Evolutionary conservation across 441 rosid species (phyloP).

Genomic region (Erysimum cheiri): DNA sequence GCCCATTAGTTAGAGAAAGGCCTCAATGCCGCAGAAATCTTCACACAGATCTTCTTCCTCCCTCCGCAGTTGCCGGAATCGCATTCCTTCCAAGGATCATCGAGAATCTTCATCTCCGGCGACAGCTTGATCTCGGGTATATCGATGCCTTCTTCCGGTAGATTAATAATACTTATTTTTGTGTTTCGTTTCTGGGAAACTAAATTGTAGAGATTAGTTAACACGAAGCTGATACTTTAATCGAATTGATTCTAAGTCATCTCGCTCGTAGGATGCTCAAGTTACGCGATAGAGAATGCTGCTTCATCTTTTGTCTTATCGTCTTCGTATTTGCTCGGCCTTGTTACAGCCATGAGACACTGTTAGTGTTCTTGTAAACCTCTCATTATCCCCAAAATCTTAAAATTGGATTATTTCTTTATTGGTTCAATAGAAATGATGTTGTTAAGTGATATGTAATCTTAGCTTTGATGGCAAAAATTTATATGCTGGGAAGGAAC

Average conservation of each 20-base stretch:
- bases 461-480: slow-evolving; percentile 50
- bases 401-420: not conserved
- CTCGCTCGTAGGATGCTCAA: slow-evolving; percentile 33
- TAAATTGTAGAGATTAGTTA: slow-evolving; percentile 6
- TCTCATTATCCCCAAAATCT: not conserved
- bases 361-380: slow-evolving; percentile 47
- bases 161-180: not conserved
- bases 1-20: not conserved
- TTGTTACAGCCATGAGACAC: slow-evolving; percentile 43
- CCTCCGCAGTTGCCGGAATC: slow-evolving; percentile 26
- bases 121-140: not conserved
- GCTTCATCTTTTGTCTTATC: slow-evolving; percentile 43
- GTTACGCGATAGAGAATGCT: slow-evolving; percentile 10
- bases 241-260: not conserved
- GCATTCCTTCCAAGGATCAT: not conserved
- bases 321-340: slow-evolving; percentile 37
- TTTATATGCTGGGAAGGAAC: slow-evolving; percentile 71
- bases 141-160: not conserved
- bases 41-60: not conserved
- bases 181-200: not conserved
- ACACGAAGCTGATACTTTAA: not conserved
- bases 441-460: not conserved
- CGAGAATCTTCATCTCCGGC: slow-evolving; percentile 11
- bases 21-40: not conserved
- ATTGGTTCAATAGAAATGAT: slow-evolving; percentile 15